phyloP scores from a whole-genome alignment of 768 basidiomycete genomes.

The Pseudohyphozyma bogoriensis region DNA sequence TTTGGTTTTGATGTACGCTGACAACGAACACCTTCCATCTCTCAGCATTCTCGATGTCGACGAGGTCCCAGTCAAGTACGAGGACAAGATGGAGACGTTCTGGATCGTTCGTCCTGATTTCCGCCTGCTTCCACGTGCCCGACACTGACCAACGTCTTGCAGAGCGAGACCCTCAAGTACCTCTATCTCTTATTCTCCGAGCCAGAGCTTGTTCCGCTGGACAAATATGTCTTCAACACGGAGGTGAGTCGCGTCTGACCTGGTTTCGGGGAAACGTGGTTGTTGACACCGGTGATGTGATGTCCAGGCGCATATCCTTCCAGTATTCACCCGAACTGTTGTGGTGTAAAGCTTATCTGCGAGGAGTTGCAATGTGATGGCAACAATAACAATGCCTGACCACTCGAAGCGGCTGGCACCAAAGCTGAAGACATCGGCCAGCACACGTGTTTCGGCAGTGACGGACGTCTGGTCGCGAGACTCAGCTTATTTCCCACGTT shows the following conservation, averaged over 20 bases:
- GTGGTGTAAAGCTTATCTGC: not conserved
- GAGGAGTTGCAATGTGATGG: no score
- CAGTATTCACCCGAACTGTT: conserved; percentile 17
- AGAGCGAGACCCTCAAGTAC: conserved; percentile 88
- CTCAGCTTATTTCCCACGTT: no score
- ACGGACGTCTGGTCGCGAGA: no score
- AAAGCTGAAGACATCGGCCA: no score
- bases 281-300: not conserved
- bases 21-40: no score
- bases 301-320: conserved; percentile 15
- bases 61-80: conserved; percentile 52
- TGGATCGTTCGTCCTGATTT: conserved; percentile 49
- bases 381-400: no score
- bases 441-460: no score
- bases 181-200: conserved; percentile 79
- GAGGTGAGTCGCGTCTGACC: conserved; percentile 48
- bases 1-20: no score
- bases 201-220: conserved; percentile 57
- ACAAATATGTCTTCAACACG: conserved; percentile 80
- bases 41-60: conserved; percentile 67
- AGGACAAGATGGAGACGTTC: conserved; percentile 95
- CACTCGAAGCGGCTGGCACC: no score
- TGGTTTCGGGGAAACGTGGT: no score
- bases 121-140: not conserved
- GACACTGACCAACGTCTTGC: not conserved